These are phyloP conservation scores for Phellopilus nigrolimitatus DNA, from an alignment of 1,284 basidiomycete species.

Conservation along the genomic window DNA sequence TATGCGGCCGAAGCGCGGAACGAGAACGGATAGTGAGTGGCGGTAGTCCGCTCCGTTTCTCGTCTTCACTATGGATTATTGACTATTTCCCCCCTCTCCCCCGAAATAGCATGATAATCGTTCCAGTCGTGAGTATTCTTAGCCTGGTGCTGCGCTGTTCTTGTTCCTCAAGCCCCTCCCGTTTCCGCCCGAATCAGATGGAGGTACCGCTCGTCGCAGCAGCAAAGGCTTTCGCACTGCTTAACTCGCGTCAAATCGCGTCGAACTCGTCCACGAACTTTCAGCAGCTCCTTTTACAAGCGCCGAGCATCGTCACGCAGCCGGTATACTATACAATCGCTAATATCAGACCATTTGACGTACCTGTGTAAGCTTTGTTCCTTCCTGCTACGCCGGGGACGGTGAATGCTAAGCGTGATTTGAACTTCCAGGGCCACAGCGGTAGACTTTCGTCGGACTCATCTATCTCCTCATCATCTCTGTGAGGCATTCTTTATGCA, in stretches of 20 bases:
- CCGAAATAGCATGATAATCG: no score
- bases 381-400: not conserved
- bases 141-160: no score
- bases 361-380: slow-evolving; percentile 44
- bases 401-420: not conserved
- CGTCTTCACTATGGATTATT: not conserved
- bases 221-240: slow-evolving; percentile 32
- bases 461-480: slow-evolving; percentile 70
- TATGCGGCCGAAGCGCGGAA: slow-evolving; percentile 33
- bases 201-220: slow-evolving; percentile 24
- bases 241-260: slow-evolving; percentile 9
- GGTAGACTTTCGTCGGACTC: slow-evolving; percentile 67
- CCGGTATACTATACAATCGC: slow-evolving; percentile 47
- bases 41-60: not conserved
- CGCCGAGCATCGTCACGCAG: slow-evolving; percentile 53
- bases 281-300: slow-evolving; percentile 39
- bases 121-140: slow-evolving; percentile 3
- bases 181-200: slow-evolving; percentile 21
- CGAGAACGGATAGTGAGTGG: slow-evolving; percentile 45
- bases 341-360: slow-evolving; percentile 64
- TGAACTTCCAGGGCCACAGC: slow-evolving; percentile 54
- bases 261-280: slow-evolving; percentile 31
- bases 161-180: no score
- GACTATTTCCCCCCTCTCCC: not conserved
- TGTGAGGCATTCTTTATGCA: slow-evolving; percentile 25